A percentile compares a stretch with the other conserved stretches of the same genome.
Evolutionary conservation across 2,329 filamentous ascomycete species (phyloP).

Genomic region (Xylaria sp.): DNA sequence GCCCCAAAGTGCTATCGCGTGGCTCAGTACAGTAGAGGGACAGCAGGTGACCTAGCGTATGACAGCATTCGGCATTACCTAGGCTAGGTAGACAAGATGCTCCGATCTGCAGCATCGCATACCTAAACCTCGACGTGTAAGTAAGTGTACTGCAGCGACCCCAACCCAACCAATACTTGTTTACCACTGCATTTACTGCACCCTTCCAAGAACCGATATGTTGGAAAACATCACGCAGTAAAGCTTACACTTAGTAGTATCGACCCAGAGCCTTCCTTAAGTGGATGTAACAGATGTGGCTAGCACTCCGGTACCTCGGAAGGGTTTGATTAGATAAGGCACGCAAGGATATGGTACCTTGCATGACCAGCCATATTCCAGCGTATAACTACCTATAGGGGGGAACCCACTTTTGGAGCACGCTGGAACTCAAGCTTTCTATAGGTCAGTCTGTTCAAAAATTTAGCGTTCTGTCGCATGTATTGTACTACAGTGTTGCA

Average conservation of each 20-base stretch:
- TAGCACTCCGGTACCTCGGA: not conserved
- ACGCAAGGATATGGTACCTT: slow-evolving; percentile 15
- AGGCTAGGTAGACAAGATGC: slow-evolving; percentile 13
- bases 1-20: slow-evolving; percentile 22
- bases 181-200: not conserved
- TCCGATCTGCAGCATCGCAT: slow-evolving; percentile 10
- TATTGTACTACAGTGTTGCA: no score
- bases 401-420: no score
- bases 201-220: slow-evolving; percentile 1
- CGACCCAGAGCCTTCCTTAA: not conserved
- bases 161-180: not conserved
- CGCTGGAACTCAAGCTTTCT: no score
- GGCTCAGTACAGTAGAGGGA: slow-evolving; percentile 14
- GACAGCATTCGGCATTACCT: slow-evolving; percentile 29
- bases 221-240: not conserved
- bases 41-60: slow-evolving; percentile 24
- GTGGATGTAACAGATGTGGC: not conserved
- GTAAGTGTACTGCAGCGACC: not conserved
- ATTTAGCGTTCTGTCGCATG: no score
- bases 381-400: no score
- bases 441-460: no score
- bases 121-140: not conserved
- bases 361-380: slow-evolving; percentile 12
- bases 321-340: not conserved
- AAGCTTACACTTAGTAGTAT: not conserved